A percentile compares a stretch with the other conserved stretches of the same genome.
phyloP scores from a whole-genome alignment of 768 basidiomycete genomes.

The Russula griseocarnosa region DNA sequence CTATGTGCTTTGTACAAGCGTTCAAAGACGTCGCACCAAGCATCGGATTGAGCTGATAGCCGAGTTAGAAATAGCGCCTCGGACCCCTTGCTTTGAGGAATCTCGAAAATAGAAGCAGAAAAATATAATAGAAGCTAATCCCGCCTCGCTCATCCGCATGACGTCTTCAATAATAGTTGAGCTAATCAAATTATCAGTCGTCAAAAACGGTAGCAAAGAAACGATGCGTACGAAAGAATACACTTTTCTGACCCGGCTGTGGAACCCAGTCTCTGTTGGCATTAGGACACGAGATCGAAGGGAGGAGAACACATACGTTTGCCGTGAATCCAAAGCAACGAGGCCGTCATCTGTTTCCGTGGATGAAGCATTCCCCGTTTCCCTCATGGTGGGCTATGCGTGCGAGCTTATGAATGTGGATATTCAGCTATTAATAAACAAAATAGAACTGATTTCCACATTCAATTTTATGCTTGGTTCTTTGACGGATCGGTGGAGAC shows the following conservation, averaged over 20 bases:
- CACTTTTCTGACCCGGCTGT: background rate
- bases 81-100: background rate
- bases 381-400: too few relatives aligned
- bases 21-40: background rate
- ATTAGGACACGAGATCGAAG: too few relatives aligned
- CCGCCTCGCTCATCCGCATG: background rate
- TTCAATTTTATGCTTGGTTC: too few relatives aligned
- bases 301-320: background rate
- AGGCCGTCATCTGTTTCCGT: too few relatives aligned
- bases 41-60: background rate
- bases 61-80: background rate
- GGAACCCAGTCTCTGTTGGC: background rate
- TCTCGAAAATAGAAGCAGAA: background rate
- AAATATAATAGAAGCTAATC: background rate
- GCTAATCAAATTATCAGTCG: background rate
- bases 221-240: background rate
- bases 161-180: background rate
- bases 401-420: too few relatives aligned
- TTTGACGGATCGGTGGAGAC: too few relatives aligned
- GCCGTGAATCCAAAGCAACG: background rate
- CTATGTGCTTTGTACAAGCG: background rate
- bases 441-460: too few relatives aligned
- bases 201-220: background rate
- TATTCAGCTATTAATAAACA: too few relatives aligned
- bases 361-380: too few relatives aligned